Evolutionary conservation across 257 asterid genomes (phyloP).

Genomic region (Cynanchum wilfordii): DNA sequence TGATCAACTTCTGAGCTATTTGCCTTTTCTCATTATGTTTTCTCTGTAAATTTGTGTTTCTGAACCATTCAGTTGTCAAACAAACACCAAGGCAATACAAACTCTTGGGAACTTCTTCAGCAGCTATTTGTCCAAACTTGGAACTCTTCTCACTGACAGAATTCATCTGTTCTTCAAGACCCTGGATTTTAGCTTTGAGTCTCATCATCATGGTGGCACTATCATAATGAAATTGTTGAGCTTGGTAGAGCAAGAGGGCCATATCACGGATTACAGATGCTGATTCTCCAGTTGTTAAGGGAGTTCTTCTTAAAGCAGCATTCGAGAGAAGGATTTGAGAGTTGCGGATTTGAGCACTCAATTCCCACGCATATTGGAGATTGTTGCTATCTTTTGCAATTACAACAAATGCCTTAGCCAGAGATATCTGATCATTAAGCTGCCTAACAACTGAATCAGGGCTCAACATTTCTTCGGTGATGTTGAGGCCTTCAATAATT

Average conservation of each 20-base stretch:
- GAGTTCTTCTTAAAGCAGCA: constrained; percentile 42
- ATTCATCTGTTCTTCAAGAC: constrained; percentile 42
- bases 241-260: constrained; percentile 45
- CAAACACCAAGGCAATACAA: constrained; percentile 43
- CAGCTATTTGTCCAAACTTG: constrained; percentile 44
- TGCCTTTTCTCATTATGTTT: constrained; percentile 20
- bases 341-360: constrained; percentile 44
- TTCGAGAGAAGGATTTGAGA: constrained; percentile 38
- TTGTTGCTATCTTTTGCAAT: constrained; percentile 47
- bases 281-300: constrained; percentile 38
- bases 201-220: constrained; percentile 47
- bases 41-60: constrained; percentile 26
- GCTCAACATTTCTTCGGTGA: constrained; percentile 41
- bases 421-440: constrained; percentile 45
- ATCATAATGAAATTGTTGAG: constrained; percentile 43
- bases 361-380: constrained; percentile 47
- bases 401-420: constrained; percentile 40
- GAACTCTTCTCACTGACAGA: constrained; percentile 42
- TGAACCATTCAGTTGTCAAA: constrained; percentile 43
- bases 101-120: constrained; percentile 48
- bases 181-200: constrained; percentile 42
- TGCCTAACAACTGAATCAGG: constrained; percentile 42
- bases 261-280: constrained; percentile 36
- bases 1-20: constrained; percentile 26
- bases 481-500: constrained; percentile 30